These are phyloP conservation scores for Haematococcus lacustris DNA, from an alignment of 139 green algal genomes.

Conservation along the genomic window DNA sequence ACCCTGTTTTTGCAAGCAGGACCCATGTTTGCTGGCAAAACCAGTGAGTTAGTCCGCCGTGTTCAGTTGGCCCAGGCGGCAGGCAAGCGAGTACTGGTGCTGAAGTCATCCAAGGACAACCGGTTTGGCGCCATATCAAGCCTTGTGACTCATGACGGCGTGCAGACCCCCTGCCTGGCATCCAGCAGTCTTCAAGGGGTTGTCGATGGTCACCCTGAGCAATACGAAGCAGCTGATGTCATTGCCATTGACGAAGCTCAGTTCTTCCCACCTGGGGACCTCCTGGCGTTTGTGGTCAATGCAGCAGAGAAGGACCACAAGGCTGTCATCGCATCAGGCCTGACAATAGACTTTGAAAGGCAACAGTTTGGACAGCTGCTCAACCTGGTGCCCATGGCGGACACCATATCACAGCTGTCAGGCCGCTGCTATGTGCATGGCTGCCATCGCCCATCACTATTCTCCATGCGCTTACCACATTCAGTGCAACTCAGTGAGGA, in stretches of 20 bases:
- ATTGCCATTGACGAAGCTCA: constrained; percentile 80
- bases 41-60: constrained; percentile 47
- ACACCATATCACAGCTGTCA: not conserved
- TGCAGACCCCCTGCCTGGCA: constrained; percentile 6
- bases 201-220: not conserved
- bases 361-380: not conserved
- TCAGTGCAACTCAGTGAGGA: too few relatives aligned
- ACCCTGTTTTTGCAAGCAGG: too few relatives aligned
- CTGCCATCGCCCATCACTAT: not conserved
- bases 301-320: constrained; percentile 56
- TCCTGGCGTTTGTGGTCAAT: constrained; percentile 50
- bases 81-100: constrained; percentile 35
- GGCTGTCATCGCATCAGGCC: constrained; percentile 55
- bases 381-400: not conserved
- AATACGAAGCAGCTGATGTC: constrained; percentile 25
- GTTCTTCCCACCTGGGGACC: constrained; percentile 61
- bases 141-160: constrained; percentile 11
- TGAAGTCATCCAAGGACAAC: constrained; percentile 60
- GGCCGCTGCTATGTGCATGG: not conserved
- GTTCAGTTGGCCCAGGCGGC: constrained; percentile 25
- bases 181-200: constrained; percentile 2
- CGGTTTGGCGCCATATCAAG: constrained; percentile 37
- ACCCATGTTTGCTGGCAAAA: constrained; percentile 76
- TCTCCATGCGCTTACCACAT: not conserved
- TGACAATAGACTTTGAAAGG: constrained; percentile 68